phyloP scores from a whole-genome alignment of 306 rosid genomes.

The Argentina anserina region DNA sequence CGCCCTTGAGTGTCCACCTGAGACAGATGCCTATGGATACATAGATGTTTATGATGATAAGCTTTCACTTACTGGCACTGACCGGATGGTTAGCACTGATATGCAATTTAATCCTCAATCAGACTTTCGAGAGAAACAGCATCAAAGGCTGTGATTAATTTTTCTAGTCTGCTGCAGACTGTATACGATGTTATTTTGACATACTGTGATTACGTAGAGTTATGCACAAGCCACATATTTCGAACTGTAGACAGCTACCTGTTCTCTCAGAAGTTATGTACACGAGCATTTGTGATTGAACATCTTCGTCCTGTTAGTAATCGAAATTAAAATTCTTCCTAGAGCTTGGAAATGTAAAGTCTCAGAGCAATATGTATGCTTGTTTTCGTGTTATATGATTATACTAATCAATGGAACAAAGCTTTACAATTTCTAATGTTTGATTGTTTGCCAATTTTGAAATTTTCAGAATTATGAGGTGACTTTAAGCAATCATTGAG shows the following conservation, averaged over 20 bases:
- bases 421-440: not conserved
- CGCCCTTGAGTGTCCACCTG: constrained; percentile 89
- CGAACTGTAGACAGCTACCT: not conserved
- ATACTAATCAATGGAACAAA: not conserved
- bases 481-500: not conserved
- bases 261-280: not conserved
- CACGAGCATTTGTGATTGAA: not conserved
- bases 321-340: not conserved
- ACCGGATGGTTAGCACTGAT: constrained; percentile 52
- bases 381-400: not conserved
- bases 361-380: not conserved
- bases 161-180: not conserved
- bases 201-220: not conserved
- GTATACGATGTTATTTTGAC: not conserved
- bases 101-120: constrained; percentile 50
- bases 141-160: not conserved
- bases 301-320: not conserved
- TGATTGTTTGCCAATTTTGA: not conserved
- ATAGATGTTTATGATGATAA: constrained; percentile 62
- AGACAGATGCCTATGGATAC: constrained; percentile 62
- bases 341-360: too few relatives aligned
- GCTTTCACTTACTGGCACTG: constrained; percentile 60
- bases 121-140: constrained; percentile 17
- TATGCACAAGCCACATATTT: not conserved
- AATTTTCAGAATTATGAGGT: not conserved